A percentile compares a stretch with the other conserved stretches of the same genome.
Evolutionary conservation across 2,329 filamentous ascomycete genomes (phyloP).

Genomic region (Phialemonium atrogriseum): DNA sequence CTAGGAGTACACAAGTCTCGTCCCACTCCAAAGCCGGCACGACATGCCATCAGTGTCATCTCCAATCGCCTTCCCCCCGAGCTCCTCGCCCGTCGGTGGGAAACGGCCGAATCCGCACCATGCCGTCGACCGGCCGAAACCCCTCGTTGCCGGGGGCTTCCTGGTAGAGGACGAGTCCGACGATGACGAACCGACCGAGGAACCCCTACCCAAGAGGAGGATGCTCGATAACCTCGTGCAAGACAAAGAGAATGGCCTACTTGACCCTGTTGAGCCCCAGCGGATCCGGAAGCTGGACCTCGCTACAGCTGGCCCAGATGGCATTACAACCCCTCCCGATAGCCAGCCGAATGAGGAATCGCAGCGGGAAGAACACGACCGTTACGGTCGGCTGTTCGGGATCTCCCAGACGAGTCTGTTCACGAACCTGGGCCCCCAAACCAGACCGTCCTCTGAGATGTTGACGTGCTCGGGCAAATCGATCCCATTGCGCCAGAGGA

Average conservation of each 20-base stretch:
- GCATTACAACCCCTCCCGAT: conserved; percentile 1
- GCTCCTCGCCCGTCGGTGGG: background rate
- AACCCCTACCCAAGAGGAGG: background rate
- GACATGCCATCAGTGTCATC: conserved; percentile 2
- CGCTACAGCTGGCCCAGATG: no score
- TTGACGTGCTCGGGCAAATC: conserved; percentile 51
- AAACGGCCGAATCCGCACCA: background rate
- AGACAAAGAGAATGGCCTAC: background rate
- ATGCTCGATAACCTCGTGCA: background rate
- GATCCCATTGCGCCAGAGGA: conserved; percentile 47
- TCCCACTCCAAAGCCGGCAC: no score
- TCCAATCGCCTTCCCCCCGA: conserved; percentile 1
- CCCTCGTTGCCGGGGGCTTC: conserved; percentile 1
- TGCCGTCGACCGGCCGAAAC: background rate
- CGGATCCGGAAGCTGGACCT: background rate
- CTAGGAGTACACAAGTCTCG: no score
- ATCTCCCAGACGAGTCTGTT: background rate
- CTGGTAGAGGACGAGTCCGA: conserved; percentile 3
- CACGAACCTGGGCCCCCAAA: background rate
- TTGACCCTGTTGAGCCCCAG: background rate
- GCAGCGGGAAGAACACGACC: background rate
- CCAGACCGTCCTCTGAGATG: conserved; percentile 26
- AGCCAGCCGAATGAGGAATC: background rate
- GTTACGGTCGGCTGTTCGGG: background rate
- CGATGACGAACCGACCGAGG: background rate